These are phyloP conservation scores for Noccaea caerulescens DNA, from an alignment of 345 rosid genomes.

Conservation along the genomic window DNA sequence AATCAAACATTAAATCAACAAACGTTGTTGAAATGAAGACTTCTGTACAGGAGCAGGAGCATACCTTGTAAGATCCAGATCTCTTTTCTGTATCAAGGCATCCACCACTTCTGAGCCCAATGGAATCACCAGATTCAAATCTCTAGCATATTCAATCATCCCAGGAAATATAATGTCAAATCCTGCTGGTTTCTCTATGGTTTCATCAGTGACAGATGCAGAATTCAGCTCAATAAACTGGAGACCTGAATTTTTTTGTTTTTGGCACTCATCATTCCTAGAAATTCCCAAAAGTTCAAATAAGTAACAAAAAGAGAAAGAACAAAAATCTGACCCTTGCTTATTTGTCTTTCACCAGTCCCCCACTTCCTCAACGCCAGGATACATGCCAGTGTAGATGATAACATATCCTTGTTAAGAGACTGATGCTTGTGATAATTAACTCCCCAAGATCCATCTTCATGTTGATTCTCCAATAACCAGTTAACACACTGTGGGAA, in stretches of 20 bases:
- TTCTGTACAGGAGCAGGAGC: not conserved
- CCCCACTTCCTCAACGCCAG: constrained; percentile 83
- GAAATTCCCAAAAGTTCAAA: constrained; percentile 4
- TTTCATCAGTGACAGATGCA: constrained; percentile 60
- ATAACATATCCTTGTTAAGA: constrained; percentile 63
- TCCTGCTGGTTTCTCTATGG: constrained; percentile 62
- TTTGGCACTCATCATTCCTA: constrained; percentile 4
- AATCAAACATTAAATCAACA: constrained; percentile 29
- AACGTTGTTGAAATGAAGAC: not conserved
- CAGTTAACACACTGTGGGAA: constrained; percentile 75
- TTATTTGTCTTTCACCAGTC: constrained; percentile 65
- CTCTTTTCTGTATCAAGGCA: constrained; percentile 56
- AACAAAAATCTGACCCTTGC: constrained; percentile 50
- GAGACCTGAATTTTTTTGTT: constrained; percentile 60
- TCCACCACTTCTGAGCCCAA: constrained; percentile 52
- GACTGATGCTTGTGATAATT: constrained; percentile 45
- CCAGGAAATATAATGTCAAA: constrained; percentile 82
- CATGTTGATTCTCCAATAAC: constrained; percentile 74
- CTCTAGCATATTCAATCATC: constrained; percentile 75
- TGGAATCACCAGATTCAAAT: constrained; percentile 65
- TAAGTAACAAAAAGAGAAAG: constrained; percentile 6
- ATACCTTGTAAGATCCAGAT: constrained; percentile 66
- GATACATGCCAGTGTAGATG: constrained; percentile 77
- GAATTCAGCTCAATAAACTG: constrained; percentile 66
- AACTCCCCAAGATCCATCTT: constrained; percentile 85